phyloP scores from a whole-genome alignment of 23 red algal genomes.

The Gracilaria vermiculophylla region DNA sequence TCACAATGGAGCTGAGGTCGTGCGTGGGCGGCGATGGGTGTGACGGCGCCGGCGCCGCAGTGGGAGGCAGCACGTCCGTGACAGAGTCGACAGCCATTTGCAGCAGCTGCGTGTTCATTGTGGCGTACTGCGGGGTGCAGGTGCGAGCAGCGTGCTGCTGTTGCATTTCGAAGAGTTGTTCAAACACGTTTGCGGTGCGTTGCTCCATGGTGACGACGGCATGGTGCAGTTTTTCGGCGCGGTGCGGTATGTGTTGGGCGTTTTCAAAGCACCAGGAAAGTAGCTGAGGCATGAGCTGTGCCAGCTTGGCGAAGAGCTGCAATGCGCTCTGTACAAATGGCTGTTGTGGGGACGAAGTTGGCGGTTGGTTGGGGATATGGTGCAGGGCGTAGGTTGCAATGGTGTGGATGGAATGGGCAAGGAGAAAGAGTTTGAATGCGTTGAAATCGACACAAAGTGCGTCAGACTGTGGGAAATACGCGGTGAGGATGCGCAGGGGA shows the following conservation, averaged over 20 bases:
- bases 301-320: not conserved
- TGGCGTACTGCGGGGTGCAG: conserved; percentile 10
- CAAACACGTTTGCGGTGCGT: conserved; percentile 14
- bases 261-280: conserved; percentile 6
- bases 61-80: not conserved
- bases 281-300: not conserved
- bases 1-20: not conserved
- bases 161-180: conserved; percentile 10
- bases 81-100: conserved; percentile 3
- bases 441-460: not conserved
- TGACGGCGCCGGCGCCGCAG: not conserved
- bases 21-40: too few species aligned
- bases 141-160: not conserved
- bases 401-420: not conserved
- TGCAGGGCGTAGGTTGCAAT: conserved; percentile 4
- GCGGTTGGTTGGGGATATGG: not conserved
- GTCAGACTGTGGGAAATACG: not conserved
- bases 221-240: not conserved
- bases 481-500: conserved; percentile 9
- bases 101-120: not conserved
- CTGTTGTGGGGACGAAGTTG: not conserved
- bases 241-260: not conserved
- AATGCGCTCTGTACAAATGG: not conserved
- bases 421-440: conserved; percentile 4
- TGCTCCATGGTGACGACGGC: not conserved